phyloP scores from a whole-genome alignment of 345 rosid genomes.

The Abelmoschus esculentus region DNA sequence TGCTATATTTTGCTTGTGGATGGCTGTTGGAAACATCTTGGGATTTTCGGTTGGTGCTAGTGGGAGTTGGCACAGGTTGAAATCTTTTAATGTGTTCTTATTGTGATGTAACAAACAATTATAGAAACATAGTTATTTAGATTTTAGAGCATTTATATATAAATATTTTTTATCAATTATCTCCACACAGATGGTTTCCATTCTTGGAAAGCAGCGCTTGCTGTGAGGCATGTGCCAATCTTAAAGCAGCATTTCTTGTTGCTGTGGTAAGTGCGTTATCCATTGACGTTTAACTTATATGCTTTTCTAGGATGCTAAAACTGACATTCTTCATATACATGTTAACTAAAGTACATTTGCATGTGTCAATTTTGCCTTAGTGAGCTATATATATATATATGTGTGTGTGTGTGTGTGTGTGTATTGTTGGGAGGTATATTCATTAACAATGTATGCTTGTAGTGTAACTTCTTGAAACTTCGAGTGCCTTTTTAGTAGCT shows the following conservation, averaged over 20 bases:
- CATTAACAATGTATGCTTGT: not conserved
- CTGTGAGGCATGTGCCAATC: conserved; percentile 94
- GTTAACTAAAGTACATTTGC: not conserved
- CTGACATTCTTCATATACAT: not conserved
- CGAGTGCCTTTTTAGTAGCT: not conserved
- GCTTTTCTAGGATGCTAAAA: not conserved
- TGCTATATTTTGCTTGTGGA: conserved; percentile 94
- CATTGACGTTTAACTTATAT: not conserved
- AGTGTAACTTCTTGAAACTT: not conserved
- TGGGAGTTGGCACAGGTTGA: conserved; percentile 85
- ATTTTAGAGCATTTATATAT: not conserved
- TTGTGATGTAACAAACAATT: conserved; percentile 2
- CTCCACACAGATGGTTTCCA: conserved; percentile 86
- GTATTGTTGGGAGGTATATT: not conserved
- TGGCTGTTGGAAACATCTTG: conserved; percentile 93
- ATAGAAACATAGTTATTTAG: not conserved
- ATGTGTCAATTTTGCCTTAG: not conserved
- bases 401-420: no score
- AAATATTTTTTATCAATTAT: conserved; percentile 11
- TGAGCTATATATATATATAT: not conserved
- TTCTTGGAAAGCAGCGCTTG: conserved; percentile 83
- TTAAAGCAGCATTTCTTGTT: conserved; percentile 92
- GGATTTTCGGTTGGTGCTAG: conserved; percentile 99
- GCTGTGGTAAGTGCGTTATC: conserved; percentile 62
- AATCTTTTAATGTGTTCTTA: conserved; percentile 17